A percentile compares a stretch with the other conserved stretches of the same genome.
Conservation (phyloP, 108 stramenopile genomes). For the Fragilaria radians region DNA sequence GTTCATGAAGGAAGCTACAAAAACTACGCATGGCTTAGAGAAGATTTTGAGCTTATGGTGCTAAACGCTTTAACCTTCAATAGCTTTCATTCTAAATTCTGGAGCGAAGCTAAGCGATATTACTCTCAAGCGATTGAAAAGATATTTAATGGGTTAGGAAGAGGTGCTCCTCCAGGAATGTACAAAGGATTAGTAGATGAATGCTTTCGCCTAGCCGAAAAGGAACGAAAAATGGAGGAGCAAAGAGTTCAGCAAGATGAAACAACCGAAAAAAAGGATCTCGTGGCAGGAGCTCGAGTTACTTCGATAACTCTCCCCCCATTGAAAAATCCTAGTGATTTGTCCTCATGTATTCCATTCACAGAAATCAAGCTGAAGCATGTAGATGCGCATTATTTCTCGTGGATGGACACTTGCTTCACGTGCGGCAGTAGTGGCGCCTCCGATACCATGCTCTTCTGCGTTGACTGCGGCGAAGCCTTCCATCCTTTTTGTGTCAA, state of each 20-base stretch:
- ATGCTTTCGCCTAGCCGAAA: slow-evolving; percentile 30
- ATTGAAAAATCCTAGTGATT: slow-evolving; percentile 35
- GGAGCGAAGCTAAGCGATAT: slow-evolving; percentile 62
- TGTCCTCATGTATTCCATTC: slow-evolving; percentile 50
- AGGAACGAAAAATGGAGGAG: slow-evolving; percentile 42
- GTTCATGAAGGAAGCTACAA: slow-evolving; percentile 48
- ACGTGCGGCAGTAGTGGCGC: slow-evolving; percentile 63
- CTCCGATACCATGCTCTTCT: slow-evolving; percentile 69
- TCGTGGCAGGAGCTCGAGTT: slow-evolving; percentile 48
- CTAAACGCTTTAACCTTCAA: slow-evolving; percentile 85
- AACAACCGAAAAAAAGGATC: slow-evolving; percentile 53
- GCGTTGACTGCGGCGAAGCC: slow-evolving; percentile 87
- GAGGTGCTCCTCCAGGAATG: slow-evolving; percentile 39
- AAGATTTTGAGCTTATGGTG: slow-evolving; percentile 79
- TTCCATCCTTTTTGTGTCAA: slow-evolving; percentile 79
- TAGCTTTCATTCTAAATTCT: slow-evolving; percentile 37
- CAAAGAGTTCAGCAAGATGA: slow-evolving; percentile 48
- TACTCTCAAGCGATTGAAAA: slow-evolving; percentile 29
- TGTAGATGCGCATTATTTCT: slow-evolving; percentile 36
- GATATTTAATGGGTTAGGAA: slow-evolving; percentile 36
- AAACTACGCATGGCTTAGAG: slow-evolving; percentile 68
- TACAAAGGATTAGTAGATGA: slow-evolving; percentile 33
- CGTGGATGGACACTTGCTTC: slow-evolving; percentile 65
- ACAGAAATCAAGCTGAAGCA: slow-evolving; percentile 31
- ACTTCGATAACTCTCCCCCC: slow-evolving; percentile 29